A percentile compares a stretch with the other conserved stretches of the same genome.
Conservation (phyloP, 2,329 filamentous ascomycete species). For the Erysiphe pulchra region DNA sequence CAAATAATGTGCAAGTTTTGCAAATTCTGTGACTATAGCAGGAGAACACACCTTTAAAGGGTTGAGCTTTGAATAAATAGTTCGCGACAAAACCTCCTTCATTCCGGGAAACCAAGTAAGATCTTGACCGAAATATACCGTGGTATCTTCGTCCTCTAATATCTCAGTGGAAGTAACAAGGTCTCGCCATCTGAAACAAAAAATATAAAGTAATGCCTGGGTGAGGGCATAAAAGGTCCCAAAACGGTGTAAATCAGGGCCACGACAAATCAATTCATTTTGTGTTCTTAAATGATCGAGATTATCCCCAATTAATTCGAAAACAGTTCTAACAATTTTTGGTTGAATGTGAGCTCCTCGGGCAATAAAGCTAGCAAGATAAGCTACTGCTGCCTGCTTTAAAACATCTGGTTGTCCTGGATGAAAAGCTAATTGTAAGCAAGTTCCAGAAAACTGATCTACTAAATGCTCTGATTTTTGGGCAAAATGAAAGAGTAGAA, state of each 20-base stretch:
- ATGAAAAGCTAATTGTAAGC: constrained; percentile 46
- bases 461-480: constrained; percentile 57
- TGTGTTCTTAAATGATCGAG: constrained; percentile 48
- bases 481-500: constrained; percentile 84
- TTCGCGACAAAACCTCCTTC: constrained; percentile 45
- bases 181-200: constrained; percentile 93
- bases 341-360: constrained; percentile 60
- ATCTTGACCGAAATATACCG: constrained; percentile 39
- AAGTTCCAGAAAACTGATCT: constrained; percentile 58
- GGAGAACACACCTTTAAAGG: constrained; percentile 87
- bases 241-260: constrained; percentile 51
- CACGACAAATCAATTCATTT: constrained; percentile 50
- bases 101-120: constrained; percentile 54
- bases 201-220: constrained; percentile 49
- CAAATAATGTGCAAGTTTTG: constrained; percentile 63
- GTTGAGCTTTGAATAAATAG: constrained; percentile 75
- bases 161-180: constrained; percentile 31
- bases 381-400: constrained; percentile 68
- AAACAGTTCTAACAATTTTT: constrained; percentile 56
- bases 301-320: constrained; percentile 51
- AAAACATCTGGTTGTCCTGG: constrained; percentile 36
- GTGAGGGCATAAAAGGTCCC: constrained; percentile 43
- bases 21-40: constrained; percentile 74
- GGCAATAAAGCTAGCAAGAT: constrained; percentile 83
- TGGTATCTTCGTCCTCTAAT: constrained; percentile 34